phyloP scores from a whole-genome alignment of 306 rosid genomes.

The Adenanthera pavonina region DNA sequence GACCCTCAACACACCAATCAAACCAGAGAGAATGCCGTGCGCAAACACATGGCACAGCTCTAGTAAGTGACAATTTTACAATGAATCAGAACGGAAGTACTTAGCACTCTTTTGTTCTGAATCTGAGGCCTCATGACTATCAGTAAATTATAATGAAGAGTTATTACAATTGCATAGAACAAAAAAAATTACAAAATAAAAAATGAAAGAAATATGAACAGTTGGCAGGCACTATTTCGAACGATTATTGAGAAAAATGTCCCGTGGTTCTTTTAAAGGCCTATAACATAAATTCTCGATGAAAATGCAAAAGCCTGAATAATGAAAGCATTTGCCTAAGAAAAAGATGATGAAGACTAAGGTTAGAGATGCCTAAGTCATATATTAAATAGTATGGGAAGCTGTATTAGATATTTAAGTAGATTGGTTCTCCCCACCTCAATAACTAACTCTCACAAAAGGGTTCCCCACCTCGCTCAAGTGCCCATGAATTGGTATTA shows the following conservation, averaged over 20 bases:
- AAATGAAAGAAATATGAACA: background rate
- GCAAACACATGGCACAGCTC: conserved; percentile 38
- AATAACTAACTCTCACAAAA: no score
- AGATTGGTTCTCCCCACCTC: no score
- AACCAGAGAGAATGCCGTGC: no score
- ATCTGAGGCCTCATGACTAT: conserved; percentile 19
- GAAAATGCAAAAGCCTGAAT: background rate
- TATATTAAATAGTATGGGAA: no score
- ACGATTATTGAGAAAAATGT: conserved; percentile 8
- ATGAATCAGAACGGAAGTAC: conserved; percentile 16
- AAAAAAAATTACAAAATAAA: background rate
- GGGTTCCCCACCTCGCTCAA: no score
- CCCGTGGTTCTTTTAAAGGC: background rate
- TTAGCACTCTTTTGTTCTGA: conserved; percentile 11
- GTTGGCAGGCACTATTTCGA: background rate
- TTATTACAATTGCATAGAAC: conserved; percentile 11
- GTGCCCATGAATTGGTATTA: no score
- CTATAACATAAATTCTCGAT: background rate
- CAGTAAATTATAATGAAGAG: conserved; percentile 8
- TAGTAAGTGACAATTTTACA: conserved; percentile 35
- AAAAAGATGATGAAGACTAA: background rate
- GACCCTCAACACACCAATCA: no score
- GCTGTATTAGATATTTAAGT: no score
- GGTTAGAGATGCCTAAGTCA: no score
- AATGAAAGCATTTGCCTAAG: background rate